Conservation (phyloP, 2,329 filamentous ascomycete genomes). For the Sporothrix sp. region DNA sequence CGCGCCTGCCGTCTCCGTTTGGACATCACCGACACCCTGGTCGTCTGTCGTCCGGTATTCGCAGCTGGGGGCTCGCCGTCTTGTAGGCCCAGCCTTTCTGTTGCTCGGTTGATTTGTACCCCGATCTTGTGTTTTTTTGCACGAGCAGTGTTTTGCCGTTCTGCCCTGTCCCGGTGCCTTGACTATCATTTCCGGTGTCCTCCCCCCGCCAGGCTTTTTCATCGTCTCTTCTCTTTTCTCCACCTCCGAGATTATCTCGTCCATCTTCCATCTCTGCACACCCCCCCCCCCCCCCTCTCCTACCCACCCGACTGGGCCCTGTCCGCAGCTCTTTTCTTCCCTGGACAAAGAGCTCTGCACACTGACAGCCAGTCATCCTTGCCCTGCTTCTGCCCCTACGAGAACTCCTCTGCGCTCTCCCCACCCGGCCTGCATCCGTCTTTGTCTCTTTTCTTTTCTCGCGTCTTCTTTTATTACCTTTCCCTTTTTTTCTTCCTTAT, state of each 20-base stretch:
- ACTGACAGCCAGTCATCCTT: neutral
- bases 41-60: no score
- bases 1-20: no score
- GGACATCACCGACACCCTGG: no score
- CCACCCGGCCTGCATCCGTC: neutral
- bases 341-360: neutral
- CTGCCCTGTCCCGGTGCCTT: neutral
- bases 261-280: slow-evolving; percentile 14
- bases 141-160: neutral
- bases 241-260: slow-evolving; percentile 7
- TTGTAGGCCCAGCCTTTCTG: no score
- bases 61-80: no score
- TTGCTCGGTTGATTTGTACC: no score
- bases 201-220: neutral
- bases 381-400: neutral
- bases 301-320: neutral
- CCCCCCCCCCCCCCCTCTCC: slow-evolving; percentile 10
- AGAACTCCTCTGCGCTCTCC: neutral
- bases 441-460: neutral
- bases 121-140: no score
- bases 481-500: neutral
- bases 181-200: no score
- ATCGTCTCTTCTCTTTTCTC: neutral
- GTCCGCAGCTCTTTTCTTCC: neutral
- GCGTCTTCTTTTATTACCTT: neutral